Percentiles rank a stretch among this genome's conserved stretches.
Conservation (phyloP, 306 rosid species). For the Ormosia emarginata region DNA sequence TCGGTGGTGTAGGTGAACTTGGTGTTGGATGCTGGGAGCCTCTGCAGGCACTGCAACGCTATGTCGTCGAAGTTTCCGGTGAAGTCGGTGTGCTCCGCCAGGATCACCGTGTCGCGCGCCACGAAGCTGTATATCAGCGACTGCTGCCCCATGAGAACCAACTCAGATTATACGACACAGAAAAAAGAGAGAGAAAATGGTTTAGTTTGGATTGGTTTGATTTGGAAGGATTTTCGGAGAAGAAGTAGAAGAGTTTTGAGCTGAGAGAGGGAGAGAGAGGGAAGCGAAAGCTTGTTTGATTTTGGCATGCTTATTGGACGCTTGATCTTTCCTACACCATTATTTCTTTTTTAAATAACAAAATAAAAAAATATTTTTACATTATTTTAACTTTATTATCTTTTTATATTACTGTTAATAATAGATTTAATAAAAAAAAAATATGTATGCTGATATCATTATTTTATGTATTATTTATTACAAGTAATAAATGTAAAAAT, state of each 20-base stretch:
- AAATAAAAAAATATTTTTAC: too few relatives aligned
- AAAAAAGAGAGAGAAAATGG: background rate
- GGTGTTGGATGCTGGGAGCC: constrained; percentile 63
- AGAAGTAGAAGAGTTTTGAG: background rate
- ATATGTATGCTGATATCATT: too few relatives aligned
- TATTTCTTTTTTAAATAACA: too few relatives aligned
- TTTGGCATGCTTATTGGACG: background rate
- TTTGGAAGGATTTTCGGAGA: too few relatives aligned
- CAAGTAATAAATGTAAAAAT: too few relatives aligned
- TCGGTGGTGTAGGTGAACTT: constrained; percentile 80
- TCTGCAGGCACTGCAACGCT: constrained; percentile 79
- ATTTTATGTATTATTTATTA: too few relatives aligned
- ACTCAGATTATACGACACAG: background rate
- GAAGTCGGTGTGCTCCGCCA: constrained; percentile 77
- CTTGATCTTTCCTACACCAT: too few relatives aligned
- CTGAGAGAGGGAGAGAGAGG: too few relatives aligned
- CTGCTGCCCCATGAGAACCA: constrained; percentile 60
- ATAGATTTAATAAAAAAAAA: too few relatives aligned
- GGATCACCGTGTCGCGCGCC: constrained; percentile 72
- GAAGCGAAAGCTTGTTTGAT: background rate
- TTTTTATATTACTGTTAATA: too few relatives aligned
- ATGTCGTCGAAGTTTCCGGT: constrained; percentile 61
- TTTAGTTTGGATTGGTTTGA: background rate
- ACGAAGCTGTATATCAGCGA: constrained; percentile 86
- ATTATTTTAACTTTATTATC: too few relatives aligned